Percentiles rank a stretch among this genome's conserved stretches.
Conservation (phyloP, 192 early-diverging fungal genomes). For the Chytriomyces sp. region DNA sequence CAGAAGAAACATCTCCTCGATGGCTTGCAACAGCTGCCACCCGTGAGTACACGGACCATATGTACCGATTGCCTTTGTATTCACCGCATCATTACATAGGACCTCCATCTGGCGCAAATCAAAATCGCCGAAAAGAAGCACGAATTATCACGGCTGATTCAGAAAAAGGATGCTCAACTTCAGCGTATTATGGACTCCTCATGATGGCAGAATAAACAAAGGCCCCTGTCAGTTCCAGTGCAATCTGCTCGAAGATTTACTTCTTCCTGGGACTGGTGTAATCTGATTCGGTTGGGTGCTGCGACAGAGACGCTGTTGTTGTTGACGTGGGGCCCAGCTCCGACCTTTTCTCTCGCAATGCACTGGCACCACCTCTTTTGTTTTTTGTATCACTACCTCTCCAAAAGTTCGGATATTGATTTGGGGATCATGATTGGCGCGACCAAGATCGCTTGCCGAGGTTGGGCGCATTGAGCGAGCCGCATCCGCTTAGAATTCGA, state of each 20-base stretch:
- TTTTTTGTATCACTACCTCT: too few relatives aligned
- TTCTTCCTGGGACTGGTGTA: too few relatives aligned
- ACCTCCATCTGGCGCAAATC: background rate
- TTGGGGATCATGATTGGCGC: too few relatives aligned
- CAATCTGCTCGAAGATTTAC: background rate
- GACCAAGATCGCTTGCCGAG: too few relatives aligned
- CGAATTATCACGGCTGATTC: background rate
- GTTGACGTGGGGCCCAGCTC: background rate
- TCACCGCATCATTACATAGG: background rate
- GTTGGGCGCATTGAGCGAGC: too few relatives aligned
- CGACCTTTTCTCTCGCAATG: background rate
- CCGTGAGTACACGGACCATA: background rate
- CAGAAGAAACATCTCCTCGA: background rate
- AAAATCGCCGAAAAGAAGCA: constrained; percentile 13
- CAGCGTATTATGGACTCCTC: background rate
- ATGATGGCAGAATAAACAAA: background rate
- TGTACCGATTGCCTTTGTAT: background rate
- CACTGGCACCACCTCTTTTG: background rate
- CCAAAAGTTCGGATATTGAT: too few relatives aligned
- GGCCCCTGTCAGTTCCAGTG: background rate
- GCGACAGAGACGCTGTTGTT: background rate
- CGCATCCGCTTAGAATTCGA: too few relatives aligned
- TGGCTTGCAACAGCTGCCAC: constrained; percentile 1
- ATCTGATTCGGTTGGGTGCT: too few relatives aligned
- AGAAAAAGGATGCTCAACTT: background rate